Base-by-base conservation (phyloP, 2,329 filamentous ascomycete genomes). In the Teratosphaeria nubilosa region DNA sequence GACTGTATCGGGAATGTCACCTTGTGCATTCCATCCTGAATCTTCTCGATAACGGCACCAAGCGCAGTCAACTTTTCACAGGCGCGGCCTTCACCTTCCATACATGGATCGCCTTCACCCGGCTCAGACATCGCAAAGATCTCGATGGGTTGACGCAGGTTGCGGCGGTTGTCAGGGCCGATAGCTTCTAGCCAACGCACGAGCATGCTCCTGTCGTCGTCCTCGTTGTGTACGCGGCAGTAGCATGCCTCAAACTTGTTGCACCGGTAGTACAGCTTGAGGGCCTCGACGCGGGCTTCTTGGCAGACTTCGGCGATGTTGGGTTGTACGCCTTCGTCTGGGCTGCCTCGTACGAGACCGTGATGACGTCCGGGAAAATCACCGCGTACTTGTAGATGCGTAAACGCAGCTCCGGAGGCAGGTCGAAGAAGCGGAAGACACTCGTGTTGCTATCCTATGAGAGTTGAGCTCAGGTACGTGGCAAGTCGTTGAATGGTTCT, bases 41-140 rank as follows among this genome's bases (percentile, higher is more conserved):
- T 58, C 80, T 81, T 60, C 77, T 84, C 83, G 86, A 91, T 22
- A 86, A 86, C 0, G 87, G 87, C 0, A 88, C 88, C 0, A 91
- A 76, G 2, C 87, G 82, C 56, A 91, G 72, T 71, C 91, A 85
- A 2, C 91, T 74, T 0, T 81, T 81, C 0, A 80, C 84, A 51
- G 31, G 37, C 37, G 5, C 2, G 13, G 37, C 37, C 14, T 16
- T 45, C 37, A 2, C n/a, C 16, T 16, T 45, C 37, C 37, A 45
- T n/a, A 20, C 37, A 45, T 13, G 2, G 1, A 16, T 20, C 37
- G 5, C 16, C 14, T 16, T 45, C 37, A 5, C 16, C 37, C 37
- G 16, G 5, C 2, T 9, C 37, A 13, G 16, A 45, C n/a, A 45
- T 34, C 10, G 32, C 32, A 11, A 16, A 16, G 6, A 6, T 16